Conservation (phyloP, 176 grass and related monocot species). For the Aegilops speltoides region DNA sequence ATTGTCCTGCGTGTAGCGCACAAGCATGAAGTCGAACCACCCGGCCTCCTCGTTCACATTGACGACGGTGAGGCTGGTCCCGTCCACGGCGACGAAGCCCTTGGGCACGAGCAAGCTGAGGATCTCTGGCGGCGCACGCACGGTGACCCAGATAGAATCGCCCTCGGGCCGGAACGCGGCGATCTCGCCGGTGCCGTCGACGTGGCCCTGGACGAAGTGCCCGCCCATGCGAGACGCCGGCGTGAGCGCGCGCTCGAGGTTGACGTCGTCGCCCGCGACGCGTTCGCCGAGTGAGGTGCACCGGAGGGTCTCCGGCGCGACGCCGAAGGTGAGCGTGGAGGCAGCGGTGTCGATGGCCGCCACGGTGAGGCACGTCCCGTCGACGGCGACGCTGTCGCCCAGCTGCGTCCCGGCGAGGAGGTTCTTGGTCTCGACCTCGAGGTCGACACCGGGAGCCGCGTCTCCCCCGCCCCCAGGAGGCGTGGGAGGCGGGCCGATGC, state of each 20-base stretch:
- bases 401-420: constrained; percentile 68
- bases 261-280: constrained; percentile 48
- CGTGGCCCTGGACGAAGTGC: constrained; percentile 91
- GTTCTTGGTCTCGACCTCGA: constrained; percentile 51
- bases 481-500: constrained; percentile 29
- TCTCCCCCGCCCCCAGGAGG: constrained; percentile 19
- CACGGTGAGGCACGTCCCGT: constrained; percentile 89
- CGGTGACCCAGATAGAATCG: constrained; percentile 86
- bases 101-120: constrained; percentile 82
- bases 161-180: constrained; percentile 67
- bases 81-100: constrained; percentile 89
- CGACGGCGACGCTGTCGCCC: constrained; percentile 84
- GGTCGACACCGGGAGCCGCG: constrained; percentile 44
- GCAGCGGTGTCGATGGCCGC: constrained; percentile 54
- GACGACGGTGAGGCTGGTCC: constrained; percentile 81
- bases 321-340: constrained; percentile 63
- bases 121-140: constrained; percentile 60
- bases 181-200: constrained; percentile 84
- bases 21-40: constrained; percentile 94
- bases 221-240: constrained; percentile 82
- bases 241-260: constrained; percentile 81
- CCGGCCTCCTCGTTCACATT: constrained; percentile 62
- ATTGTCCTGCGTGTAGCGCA: constrained; percentile 95
- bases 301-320: constrained; percentile 84
- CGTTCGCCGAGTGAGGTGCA: constrained; percentile 63